Evolutionary conservation across 2,329 filamentous ascomycete genomes (phyloP), one percentile per base, ranked within the genome.

Genomic region (Alternaria infectoria): DNA sequence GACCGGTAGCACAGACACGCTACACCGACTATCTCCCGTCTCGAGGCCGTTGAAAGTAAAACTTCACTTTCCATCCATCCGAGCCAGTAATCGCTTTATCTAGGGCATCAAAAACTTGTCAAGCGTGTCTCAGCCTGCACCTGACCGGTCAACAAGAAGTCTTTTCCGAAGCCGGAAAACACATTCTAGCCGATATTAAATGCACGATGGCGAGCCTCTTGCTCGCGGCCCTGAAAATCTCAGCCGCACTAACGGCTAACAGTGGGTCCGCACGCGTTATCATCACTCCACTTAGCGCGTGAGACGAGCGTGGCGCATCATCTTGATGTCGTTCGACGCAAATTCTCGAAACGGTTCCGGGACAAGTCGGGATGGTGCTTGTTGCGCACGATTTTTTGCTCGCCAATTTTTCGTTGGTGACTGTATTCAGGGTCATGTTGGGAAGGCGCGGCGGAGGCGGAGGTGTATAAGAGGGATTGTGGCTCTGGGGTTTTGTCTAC

Each of bases 301-400:
- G 61, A 68, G 68, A 64, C 67, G 66, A 67, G 51, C 9, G 51
- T 62, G 59, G 66, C 69, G 67, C 67, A 69, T 67, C 62, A 64
- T 67, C 62, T 68, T 68, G 66, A 67, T 66, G 64, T 74, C 66
- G 59, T 70, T 63, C 69, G 71, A 71, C 59, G 63, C 67, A 55
- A 61, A 63, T 54, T 49, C 55, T 59, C 30, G 43, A 62, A 62
- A 58, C 47, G 36, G 21, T 13, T 46, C 64, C 68, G 69, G 69
- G 54, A 68, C 59, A 69, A 68, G 61, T 64, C 70, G 71, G 69
- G 57, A 61, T 59, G 51, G 57, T 51, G 49, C 49, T 40, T 52
- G 63, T 61, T 69, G 57, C 23, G 21, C 30, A 59, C 54, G 30
- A 26, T 47, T 62, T 68, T 68, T 60, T 67, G 51, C 49, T 69